These are phyloP conservation scores for Marchantia paleacea DNA, from an alignment of 225 moss, liverwort and hornwort species.

Conservation along the genomic window DNA sequence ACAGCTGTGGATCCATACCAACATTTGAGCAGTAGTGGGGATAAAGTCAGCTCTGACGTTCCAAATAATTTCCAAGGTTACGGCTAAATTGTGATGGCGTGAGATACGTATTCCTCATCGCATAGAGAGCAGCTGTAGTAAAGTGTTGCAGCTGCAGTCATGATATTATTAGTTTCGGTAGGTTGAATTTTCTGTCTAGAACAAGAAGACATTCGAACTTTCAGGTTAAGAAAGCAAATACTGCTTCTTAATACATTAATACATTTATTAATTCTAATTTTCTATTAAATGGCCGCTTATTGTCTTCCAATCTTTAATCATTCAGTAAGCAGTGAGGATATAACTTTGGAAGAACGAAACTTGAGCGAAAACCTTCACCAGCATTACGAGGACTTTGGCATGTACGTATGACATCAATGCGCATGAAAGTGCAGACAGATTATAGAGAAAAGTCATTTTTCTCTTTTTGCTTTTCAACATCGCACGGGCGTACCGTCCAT, in stretches of 20 bases:
- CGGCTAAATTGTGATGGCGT: no score
- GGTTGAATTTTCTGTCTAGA: no score
- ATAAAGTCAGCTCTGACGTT: background rate
- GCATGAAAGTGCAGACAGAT: background rate
- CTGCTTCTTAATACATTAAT: no score
- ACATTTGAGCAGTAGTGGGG: constrained; percentile 13
- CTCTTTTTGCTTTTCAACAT: background rate
- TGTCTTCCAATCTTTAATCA: background rate
- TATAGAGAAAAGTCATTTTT: background rate
- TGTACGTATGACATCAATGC: constrained; percentile 11
- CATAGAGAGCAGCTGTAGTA: no score
- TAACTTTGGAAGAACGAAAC: constrained; percentile 40
- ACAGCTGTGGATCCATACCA: constrained; percentile 1
- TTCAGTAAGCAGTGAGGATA: constrained; percentile 41
- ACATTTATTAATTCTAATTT: no score
- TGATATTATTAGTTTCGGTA: no score
- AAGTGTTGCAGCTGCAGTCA: no score
- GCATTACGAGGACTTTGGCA: constrained; percentile 33
- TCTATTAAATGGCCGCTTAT: no score
- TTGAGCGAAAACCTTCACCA: constrained; percentile 10
- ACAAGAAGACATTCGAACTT: no score
- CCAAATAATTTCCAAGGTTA: constrained; percentile 1
- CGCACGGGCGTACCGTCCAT: background rate
- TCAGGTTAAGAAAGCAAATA: no score
- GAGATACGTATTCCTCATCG: no score